Conservation (phyloP, 441 rosid genomes). For the Biscutella auriculata region DNA sequence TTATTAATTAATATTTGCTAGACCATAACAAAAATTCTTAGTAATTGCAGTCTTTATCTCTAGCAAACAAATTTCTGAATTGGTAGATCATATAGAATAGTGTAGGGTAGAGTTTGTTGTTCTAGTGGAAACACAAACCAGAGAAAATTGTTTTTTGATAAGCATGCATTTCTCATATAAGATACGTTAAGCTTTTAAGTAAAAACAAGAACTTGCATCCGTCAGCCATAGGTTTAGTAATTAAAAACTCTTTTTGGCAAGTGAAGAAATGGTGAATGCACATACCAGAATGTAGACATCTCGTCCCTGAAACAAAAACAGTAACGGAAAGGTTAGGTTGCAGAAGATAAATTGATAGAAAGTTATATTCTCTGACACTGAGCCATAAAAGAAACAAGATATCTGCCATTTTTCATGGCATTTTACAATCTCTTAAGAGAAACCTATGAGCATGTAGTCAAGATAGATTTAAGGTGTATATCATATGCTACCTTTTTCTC, state of each 20-base stretch:
- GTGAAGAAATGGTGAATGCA: constrained; percentile 7
- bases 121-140: background rate
- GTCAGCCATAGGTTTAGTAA: background rate
- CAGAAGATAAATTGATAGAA: background rate
- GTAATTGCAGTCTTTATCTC: background rate
- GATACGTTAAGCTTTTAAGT: background rate
- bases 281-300: constrained; percentile 94
- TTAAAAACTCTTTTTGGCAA: background rate
- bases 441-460: background rate
- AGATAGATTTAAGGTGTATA: background rate
- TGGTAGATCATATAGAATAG: background rate
- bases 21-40: background rate
- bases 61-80: background rate
- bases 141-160: background rate
- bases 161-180: background rate
- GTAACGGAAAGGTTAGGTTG: constrained; percentile 13
- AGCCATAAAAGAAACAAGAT: background rate
- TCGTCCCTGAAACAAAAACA: constrained; percentile 71
- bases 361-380: background rate
- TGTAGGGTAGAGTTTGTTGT: background rate
- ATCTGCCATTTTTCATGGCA: background rate
- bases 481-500: constrained; percentile 63
- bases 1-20: background rate
- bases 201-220: background rate
- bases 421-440: background rate